Evolutionary conservation across 768 basidiomycete species (phyloP), one percentile per base, ranked within the genome.

Genomic region (Termitomyces sp.): DNA sequence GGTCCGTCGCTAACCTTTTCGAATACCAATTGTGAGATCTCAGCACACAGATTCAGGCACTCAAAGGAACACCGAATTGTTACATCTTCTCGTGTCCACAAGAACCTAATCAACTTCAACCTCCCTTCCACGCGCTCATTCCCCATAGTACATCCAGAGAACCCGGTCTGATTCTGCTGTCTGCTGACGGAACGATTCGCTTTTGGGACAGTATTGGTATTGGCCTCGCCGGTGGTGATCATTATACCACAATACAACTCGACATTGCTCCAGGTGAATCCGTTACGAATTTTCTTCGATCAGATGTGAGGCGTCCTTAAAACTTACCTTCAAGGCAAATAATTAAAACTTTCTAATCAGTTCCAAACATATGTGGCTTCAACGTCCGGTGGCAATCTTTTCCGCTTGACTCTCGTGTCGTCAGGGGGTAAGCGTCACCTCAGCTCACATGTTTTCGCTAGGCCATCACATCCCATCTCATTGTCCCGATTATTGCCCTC

Each of bases 151-250:
- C 78, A 4, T 78, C 83, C 13, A 83, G 90, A 44, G 95, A 98
- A 73, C 95, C 95, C 3, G 94, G 94, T 27, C 82, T 96, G 41
- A 84, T 97, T 45, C 81, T 95, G 54, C 74, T 91, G 52, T 88
- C 89, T 8, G 74, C 81, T 6, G 73, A 80, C 0, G 95, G 95
- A 4, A 77, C 85, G 62, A 74, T 93, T 57, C 84, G 91, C 39
- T 91, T 92, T 69, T 98, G 95, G 95, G 88, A 94, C 57, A 88
- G 86, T 60, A 88, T 95, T 45, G 87, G 87, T 4, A 89, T 88
- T 59, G 91, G 91, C 16, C 81, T 93, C 15, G 89, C 91, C 2
- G 91, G 91, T 13, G 91, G 89, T 9, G 82, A 89, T 39, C 84
- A 84, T 60, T 88, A 78, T 66, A 78, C 78, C 11, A 78, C 80